Conservation (phyloP, 2,329 filamentous ascomycete species). For the Aspergillus sp. region DNA sequence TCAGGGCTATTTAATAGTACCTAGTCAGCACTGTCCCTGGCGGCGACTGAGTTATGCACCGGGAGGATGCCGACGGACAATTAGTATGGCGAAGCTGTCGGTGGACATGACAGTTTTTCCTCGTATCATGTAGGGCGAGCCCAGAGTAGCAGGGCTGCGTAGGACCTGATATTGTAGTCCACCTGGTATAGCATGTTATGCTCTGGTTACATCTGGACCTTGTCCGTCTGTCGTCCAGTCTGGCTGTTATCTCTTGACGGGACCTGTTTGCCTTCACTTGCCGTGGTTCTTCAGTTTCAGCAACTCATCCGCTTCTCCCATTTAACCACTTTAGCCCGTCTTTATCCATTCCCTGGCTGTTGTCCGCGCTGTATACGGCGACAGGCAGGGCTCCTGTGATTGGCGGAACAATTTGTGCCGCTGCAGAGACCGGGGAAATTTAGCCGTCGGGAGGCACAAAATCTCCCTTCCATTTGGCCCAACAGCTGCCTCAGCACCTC, state of each 20-base stretch:
- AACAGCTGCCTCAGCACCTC: not conserved
- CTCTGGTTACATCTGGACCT: not conserved
- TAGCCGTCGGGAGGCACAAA: conserved; percentile 15
- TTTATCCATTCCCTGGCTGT: not conserved
- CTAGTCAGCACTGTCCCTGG: not conserved
- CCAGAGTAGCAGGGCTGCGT: not conserved
- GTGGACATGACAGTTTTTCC: conserved; percentile 21
- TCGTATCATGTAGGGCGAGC: conserved; percentile 17
- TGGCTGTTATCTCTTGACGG: too few species aligned
- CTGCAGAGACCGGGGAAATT: conserved; percentile 25
- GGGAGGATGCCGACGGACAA: conserved; percentile 8
- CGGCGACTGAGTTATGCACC: too few species aligned
- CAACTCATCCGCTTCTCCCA: not conserved
- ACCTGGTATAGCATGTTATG: not conserved
- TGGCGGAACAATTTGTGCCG: conserved; percentile 36
- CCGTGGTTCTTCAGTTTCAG: not conserved
- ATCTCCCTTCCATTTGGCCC: conserved; percentile 9
- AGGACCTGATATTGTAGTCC: not conserved
- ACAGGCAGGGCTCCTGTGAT: conserved; percentile 18
- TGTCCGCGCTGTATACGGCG: not conserved
- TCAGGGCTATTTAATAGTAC: not conserved
- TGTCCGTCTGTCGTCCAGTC: too few species aligned
- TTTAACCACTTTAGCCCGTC: conserved; percentile 1
- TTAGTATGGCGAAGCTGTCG: not conserved
- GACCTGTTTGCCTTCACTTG: too few species aligned